Percentiles rank a stretch among this genome's conserved stretches.
Evolutionary conservation across 2,329 filamentous ascomycete genomes (phyloP).

Genomic region (Ophiostoma ulmi): DNA sequence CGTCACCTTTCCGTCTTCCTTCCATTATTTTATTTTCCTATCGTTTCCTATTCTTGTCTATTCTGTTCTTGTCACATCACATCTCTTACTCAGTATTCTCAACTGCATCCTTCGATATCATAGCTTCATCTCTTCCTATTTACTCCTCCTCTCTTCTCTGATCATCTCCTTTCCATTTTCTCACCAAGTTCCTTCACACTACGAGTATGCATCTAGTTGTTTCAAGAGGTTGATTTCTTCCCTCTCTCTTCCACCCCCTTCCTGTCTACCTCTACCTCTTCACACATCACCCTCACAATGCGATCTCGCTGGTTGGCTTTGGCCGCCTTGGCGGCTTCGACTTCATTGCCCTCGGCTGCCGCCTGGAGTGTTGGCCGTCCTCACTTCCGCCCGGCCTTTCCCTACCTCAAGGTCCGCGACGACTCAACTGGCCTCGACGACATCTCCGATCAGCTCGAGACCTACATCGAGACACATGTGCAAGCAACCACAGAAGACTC

Average conservation of each 20-base stretch:
- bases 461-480: neutral
- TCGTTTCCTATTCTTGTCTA: neutral
- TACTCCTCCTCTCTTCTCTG: neutral
- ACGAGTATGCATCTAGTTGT: neutral
- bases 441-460: neutral
- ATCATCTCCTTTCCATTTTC: neutral
- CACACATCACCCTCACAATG: neutral
- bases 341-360: neutral
- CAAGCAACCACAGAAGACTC: neutral
- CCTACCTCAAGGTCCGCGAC: constrained; percentile 1
- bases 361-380: constrained; percentile 5
- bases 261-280: neutral
- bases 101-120: neutral
- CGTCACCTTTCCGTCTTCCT: neutral
- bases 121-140: neutral
- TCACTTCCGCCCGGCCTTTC: neutral
- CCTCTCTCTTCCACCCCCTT: neutral
- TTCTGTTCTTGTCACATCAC: neutral
- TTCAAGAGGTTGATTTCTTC: neutral
- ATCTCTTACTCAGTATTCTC: neutral
- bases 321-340: neutral
- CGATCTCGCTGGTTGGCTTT: constrained; percentile 2
- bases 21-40: neutral
- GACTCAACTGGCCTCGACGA: neutral
- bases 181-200: neutral